phyloP scores from a whole-genome alignment of 2,329 filamentous ascomycete species.

The Myotisia sp. region DNA sequence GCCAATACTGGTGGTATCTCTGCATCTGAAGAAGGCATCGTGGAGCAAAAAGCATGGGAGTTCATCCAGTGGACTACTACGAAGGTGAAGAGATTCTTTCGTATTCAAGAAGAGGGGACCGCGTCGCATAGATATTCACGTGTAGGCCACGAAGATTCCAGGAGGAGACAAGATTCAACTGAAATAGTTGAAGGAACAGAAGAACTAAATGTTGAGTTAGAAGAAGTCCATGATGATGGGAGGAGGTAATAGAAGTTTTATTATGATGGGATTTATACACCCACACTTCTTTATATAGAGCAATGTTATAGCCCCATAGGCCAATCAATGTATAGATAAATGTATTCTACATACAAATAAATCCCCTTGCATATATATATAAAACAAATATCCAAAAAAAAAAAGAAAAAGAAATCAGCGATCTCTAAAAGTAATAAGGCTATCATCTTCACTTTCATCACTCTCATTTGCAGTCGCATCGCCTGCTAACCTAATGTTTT shows the following conservation, averaged over 20 bases:
- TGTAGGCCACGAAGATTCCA: conserved; percentile 23
- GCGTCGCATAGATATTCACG: conserved; percentile 17
- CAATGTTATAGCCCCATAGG: too few relatives aligned
- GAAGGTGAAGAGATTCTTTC: conserved; percentile 9
- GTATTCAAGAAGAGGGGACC: conserved; percentile 1
- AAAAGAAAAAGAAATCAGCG: not conserved
- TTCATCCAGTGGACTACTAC: conserved; percentile 22
- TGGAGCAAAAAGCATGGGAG: conserved; percentile 26
- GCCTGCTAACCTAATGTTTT: conserved; percentile 5
- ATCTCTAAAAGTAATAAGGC: not conserved
- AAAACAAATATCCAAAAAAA: conserved; percentile 2
- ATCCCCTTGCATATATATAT: not conserved
- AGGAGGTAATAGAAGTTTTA: too few relatives aligned
- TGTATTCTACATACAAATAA: not conserved
- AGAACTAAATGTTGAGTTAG: conserved; percentile 36
- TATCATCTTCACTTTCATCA: conserved; percentile 2
- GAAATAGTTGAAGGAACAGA: conserved; percentile 41
- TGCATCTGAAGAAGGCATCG: conserved; percentile 10
- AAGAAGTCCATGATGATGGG: too few relatives aligned
- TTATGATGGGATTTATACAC: too few relatives aligned
- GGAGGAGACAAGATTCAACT: conserved; percentile 14
- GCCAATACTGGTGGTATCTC: conserved; percentile 14
- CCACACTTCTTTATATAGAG: too few relatives aligned
- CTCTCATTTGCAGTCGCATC: conserved; percentile 7
- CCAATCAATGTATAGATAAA: too few relatives aligned